Evolutionary conservation across 805 yeast species (phyloP).

Genomic region (Saturnispora bothae): DNA sequence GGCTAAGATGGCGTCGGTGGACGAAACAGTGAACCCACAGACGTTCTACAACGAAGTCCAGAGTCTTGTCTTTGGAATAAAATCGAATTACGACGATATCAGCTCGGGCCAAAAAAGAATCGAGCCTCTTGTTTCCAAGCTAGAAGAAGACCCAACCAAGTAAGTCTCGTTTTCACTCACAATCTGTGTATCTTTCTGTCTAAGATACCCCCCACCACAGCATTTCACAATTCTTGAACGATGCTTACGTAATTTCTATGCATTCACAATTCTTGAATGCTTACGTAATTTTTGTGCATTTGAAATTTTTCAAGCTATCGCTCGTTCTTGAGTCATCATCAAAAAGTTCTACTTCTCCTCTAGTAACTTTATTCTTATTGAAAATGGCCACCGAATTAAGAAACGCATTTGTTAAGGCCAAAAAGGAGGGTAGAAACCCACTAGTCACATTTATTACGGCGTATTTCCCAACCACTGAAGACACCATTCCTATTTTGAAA

Average conservation of each 20-base stretch:
- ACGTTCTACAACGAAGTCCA: constrained; percentile 29
- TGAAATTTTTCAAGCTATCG: neutral
- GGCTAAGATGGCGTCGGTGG: constrained; percentile 31
- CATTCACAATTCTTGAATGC: too few relatives aligned
- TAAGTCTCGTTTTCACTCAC: too few relatives aligned
- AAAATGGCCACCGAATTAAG: constrained; percentile 26
- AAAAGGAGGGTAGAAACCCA: constrained; percentile 56
- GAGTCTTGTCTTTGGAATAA: constrained; percentile 31
- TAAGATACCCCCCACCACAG: too few relatives aligned
- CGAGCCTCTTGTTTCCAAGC: too few relatives aligned
- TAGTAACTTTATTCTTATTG: neutral
- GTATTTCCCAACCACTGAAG: constrained; percentile 82
- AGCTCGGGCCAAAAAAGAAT: too few relatives aligned
- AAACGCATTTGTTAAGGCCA: constrained; percentile 26
- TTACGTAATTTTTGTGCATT: neutral
- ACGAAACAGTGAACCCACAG: constrained; percentile 34
- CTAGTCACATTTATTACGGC: constrained; percentile 89
- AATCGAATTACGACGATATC: constrained; percentile 29
- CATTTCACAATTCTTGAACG: too few relatives aligned
- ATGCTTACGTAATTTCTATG: too few relatives aligned
- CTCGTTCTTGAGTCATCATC: neutral
- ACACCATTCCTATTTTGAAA: constrained; percentile 74
- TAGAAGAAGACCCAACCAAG: too few relatives aligned
- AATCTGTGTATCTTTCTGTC: too few relatives aligned
- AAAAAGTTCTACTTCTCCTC: neutral